Evolutionary conservation across 805 yeast genomes (phyloP).

Genomic region (Lipomyces yamadae): DNA sequence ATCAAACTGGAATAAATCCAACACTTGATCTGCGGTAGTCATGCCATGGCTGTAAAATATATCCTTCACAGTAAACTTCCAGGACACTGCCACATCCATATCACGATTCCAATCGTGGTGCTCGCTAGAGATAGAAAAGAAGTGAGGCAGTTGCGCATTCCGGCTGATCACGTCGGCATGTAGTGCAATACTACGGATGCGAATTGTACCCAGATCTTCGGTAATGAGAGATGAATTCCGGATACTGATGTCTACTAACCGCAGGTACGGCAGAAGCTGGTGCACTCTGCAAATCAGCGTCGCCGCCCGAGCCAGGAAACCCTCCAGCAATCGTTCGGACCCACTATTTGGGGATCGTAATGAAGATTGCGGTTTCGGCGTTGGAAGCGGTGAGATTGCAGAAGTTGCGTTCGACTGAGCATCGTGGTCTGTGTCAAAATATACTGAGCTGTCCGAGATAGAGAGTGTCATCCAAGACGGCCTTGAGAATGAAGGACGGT

Average conservation of each 20-base stretch:
- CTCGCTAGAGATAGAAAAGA: slow-evolving; percentile 12
- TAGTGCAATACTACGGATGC: slow-evolving; percentile 26
- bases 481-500: slow-evolving; percentile 49
- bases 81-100: slow-evolving; percentile 15
- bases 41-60: slow-evolving; percentile 25
- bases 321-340: background rate
- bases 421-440: slow-evolving; percentile 39
- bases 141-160: slow-evolving; percentile 17
- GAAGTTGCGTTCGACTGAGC: slow-evolving; percentile 11
- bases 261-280: slow-evolving; percentile 15
- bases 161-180: slow-evolving; percentile 18
- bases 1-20: slow-evolving; percentile 30
- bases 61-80: slow-evolving; percentile 29
- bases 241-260: slow-evolving; percentile 24
- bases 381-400: slow-evolving; percentile 2
- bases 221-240: slow-evolving; percentile 23
- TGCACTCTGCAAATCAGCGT: slow-evolving; percentile 18
- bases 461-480: slow-evolving; percentile 49
- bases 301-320: background rate
- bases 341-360: background rate
- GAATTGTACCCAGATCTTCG: slow-evolving; percentile 28
- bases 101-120: background rate
- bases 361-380: slow-evolving; percentile 6
- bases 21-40: slow-evolving; percentile 22
- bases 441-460: slow-evolving; percentile 44